These are phyloP conservation scores for Acaromyces ingoldii DNA, from an alignment of 1,284 basidiomycete genomes.

Conservation along the genomic window DNA sequence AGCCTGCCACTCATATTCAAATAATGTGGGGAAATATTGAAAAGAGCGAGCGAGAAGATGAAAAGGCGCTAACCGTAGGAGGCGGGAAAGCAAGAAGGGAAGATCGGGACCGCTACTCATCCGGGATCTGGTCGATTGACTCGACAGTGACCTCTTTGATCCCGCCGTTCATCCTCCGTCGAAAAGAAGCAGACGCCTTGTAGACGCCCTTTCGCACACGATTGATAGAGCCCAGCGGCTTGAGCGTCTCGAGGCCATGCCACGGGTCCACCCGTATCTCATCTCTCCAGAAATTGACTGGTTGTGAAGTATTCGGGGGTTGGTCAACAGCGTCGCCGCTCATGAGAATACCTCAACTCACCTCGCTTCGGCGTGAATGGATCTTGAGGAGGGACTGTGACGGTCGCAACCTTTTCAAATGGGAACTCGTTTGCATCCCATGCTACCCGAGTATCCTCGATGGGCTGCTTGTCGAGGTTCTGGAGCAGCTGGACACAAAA, in stretches of 20 bases:
- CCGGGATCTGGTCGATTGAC: conserved; percentile 21
- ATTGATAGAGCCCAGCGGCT: conserved; percentile 38
- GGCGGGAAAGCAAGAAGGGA: no score
- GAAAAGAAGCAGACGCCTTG: conserved; percentile 15
- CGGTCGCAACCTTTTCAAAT: conserved; percentile 27
- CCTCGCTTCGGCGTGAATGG: conserved; percentile 21
- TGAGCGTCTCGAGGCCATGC: conserved; percentile 31
- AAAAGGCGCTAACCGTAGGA: no score
- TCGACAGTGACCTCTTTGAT: conserved; percentile 16
- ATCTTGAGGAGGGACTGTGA: conserved; percentile 35
- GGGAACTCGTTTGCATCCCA: conserved; percentile 41
- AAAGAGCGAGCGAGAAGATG: no score
- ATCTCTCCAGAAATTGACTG: conserved; percentile 34
- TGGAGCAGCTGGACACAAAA: conserved; percentile 39
- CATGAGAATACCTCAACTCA: no score
- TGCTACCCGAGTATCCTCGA: conserved; percentile 30
- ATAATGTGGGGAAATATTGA: no score
- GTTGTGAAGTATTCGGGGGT: no score
- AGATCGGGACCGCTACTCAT: conserved; percentile 4
- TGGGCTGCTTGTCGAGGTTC: conserved; percentile 34
- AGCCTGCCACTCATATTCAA: no score
- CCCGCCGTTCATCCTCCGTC: conserved; percentile 16
- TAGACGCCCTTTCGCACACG: conserved; percentile 33
- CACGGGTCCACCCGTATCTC: conserved; percentile 35
- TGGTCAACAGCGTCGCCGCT: no score